Evolutionary conservation across 1,284 basidiomycete genomes (phyloP), one percentile per base, ranked within the genome.

Genomic region (Rhodotorula sp.): DNA sequence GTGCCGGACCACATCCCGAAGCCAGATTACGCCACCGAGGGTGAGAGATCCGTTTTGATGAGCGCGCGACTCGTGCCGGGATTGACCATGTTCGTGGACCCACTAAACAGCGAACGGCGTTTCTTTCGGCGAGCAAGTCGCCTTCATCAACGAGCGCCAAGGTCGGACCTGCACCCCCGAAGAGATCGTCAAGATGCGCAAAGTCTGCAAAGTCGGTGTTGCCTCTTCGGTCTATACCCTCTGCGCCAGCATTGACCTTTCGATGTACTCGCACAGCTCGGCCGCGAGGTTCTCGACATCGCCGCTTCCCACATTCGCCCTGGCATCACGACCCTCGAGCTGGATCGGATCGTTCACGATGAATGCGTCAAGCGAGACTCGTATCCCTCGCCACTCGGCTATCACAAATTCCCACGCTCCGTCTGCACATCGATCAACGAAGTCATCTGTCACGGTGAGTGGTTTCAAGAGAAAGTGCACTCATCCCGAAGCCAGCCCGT

Each of bases 351-450:
- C 76, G 93, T 97, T 23, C 95, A 99, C 82, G 87, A 92, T 75
- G 97, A 91, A 26, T 91, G 87, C 74, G 89, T 99, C 77, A 91
- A 95, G 83, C 86, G 95, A 66, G 88, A 93, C 78, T 88, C 91
- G 54, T 99, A 99, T 82, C 97, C 97, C 7, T 94, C 91, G 49
- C 92, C 97, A 47, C 84, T 99, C 66, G 94, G 94, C 80, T 99
- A 99, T 82, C 87, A 90, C 74, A 85, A 87, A 62, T 99, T 90
- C 81, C 95, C 95, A 38, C 97, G 98, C 85, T 97, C 93, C 58
- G 88, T 97, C 58, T 69, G 64, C 76, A 91, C 90, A 47, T 93
- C 92, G 43, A 84, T 99, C 56, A 99, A 99, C 82, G 97, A 99
- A 82, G 90, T 89, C 68, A 95, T 99, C 78, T 99, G 97, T 81